Base-by-base conservation (phyloP, 768 basidiomycete genomes). In the Mycena olivaceomarginata region DNA sequence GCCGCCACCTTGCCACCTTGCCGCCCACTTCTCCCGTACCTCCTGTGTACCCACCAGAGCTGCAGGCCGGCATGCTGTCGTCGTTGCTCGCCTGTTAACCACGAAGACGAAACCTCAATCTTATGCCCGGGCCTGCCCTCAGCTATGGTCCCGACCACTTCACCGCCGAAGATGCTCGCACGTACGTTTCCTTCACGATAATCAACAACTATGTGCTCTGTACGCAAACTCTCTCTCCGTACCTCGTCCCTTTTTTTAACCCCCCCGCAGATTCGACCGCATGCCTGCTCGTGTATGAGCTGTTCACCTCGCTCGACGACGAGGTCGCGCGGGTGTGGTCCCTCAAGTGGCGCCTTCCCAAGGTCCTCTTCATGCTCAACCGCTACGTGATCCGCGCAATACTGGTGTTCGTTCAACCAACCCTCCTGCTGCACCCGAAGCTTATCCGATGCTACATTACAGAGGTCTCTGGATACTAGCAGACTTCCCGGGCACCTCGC, bases 341-440 rank as follows among this genome's bases (percentile, higher is more conserved):
- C 25, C 68, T 79, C 9, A 74, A 74, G 25, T 79, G 78, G 78
- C 72, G 78, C 8, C 59, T 74, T 1, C 78, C 78, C 7, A 79
- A 79, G 41, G 53, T 79, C 22, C 73, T 79, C 16, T 79, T 77
- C 69, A 71, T 79, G 59, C 75, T 79, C 64, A 79, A 79, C n/a
- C 75, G 75, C 25, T 79, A 79, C 67, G 39, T 77, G 22, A 76
- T 77, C 48, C 76, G 75, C 16, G 64, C 69, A 5, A 51, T 79
- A 18, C 48, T 79, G 1, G 59, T 79, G 75, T 79, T 22, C 46
- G 69, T 63, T 60, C 46, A 1, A 40, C 39, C 15, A 2, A 40
- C 10, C 48, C 31, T 48, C 65, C 51, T 8, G 41, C 13, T 6
- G 0, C 22, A n/a, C 31, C 12, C 40, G 25, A 57, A 8, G 56